Percentiles rank a stretch among this genome's conserved stretches.
Conservation (phyloP, 805 yeast genomes). For the Wickerhamiella spandovensis region DNA sequence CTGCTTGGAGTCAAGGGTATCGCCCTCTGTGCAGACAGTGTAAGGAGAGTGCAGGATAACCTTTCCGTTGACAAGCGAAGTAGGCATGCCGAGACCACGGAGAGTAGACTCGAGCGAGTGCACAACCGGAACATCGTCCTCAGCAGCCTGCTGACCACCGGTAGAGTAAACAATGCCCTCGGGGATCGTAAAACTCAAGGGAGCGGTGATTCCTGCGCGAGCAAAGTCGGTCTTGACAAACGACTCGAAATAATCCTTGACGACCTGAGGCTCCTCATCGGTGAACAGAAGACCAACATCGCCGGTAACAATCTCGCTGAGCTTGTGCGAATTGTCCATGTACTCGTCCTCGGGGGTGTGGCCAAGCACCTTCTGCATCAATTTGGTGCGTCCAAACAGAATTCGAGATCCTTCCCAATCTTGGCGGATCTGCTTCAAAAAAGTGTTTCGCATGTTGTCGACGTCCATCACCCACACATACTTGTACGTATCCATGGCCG, state of each 20-base stretch:
- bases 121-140: slow-evolving; percentile 93
- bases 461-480: slow-evolving; percentile 77
- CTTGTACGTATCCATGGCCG: slow-evolving; percentile 59
- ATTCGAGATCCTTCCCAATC: slow-evolving; percentile 89
- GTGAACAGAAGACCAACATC: slow-evolving; percentile 83
- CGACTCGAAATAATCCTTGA: slow-evolving; percentile 70
- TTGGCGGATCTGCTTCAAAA: slow-evolving; percentile 78
- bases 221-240: slow-evolving; percentile 74
- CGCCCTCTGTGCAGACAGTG: slow-evolving; percentile 69
- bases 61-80: slow-evolving; percentile 81
- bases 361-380: slow-evolving; percentile 86
- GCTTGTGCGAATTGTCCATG: slow-evolving; percentile 63
- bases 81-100: slow-evolving; percentile 84
- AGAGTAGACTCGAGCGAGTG: slow-evolving; percentile 90
- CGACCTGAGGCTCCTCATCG: slow-evolving; percentile 77
- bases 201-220: slow-evolving; percentile 76
- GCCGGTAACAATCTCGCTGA: slow-evolving; percentile 54
- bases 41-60: slow-evolving; percentile 63
- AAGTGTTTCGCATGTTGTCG: slow-evolving; percentile 92
- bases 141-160: slow-evolving; percentile 81
- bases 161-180: slow-evolving; percentile 86
- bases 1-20: slow-evolving; percentile 74
- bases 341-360: slow-evolving; percentile 80
- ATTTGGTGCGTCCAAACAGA: slow-evolving; percentile 84
- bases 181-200: slow-evolving; percentile 75